A percentile compares a stretch with the other conserved stretches of the same genome.
Conservation (phyloP, 805 yeast genomes). For the Citeromyces matritensis region DNA sequence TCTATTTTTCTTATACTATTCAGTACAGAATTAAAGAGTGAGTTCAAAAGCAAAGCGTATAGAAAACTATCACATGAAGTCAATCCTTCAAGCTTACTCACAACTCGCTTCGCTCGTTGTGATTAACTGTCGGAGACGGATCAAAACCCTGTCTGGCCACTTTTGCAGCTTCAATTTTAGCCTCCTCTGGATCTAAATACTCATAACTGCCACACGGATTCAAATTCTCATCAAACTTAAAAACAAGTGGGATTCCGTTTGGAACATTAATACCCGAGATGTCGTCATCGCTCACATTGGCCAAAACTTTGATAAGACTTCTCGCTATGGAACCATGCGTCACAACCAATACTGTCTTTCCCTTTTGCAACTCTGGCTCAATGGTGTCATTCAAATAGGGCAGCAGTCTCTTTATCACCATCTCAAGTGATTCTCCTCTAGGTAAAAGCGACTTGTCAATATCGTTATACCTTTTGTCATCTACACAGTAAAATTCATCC, state of each 20-base stretch:
- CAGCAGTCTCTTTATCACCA: slow-evolving; percentile 53
- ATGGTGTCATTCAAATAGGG: slow-evolving; percentile 46
- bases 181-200: slow-evolving; percentile 71
- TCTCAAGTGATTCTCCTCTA: slow-evolving; percentile 55
- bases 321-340: slow-evolving; percentile 79
- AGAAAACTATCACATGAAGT: too few species aligned
- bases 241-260: slow-evolving; percentile 67
- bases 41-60: too few species aligned
- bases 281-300: slow-evolving; percentile 47
- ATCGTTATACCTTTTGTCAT: slow-evolving; percentile 25
- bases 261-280: slow-evolving; percentile 70
- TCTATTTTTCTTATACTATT: not conserved
- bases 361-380: slow-evolving; percentile 26
- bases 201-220: slow-evolving; percentile 37
- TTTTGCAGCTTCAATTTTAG: slow-evolving; percentile 63
- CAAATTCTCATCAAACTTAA: slow-evolving; percentile 40
- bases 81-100: too few species aligned
- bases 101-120: not conserved
- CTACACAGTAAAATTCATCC: slow-evolving; percentile 18
- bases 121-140: not conserved
- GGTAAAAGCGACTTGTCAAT: slow-evolving; percentile 38
- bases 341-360: slow-evolving; percentile 40
- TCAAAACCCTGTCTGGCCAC: slow-evolving; percentile 63
- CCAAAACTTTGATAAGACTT: slow-evolving; percentile 56
- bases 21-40: not conserved